Conservation (phyloP, 331 rosid species). For the Spiraea crenata region DNA sequence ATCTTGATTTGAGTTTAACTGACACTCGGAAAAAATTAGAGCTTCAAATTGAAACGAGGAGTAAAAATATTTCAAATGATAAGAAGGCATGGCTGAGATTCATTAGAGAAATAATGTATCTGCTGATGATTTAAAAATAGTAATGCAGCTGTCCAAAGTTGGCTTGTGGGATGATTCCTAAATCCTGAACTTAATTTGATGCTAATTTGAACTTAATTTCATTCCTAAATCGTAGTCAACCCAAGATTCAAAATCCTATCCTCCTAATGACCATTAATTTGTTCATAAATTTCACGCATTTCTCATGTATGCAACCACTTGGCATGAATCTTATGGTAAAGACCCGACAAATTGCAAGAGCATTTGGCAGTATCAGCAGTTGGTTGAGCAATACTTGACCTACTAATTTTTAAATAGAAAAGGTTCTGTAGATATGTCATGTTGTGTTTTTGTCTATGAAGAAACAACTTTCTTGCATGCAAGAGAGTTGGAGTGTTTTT, state of each 20-base stretch:
- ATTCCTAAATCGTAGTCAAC: background rate
- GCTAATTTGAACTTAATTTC: background rate
- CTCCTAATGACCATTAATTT: background rate
- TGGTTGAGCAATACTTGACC: too few species aligned
- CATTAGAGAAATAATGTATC: background rate
- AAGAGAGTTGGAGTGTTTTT: too few species aligned
- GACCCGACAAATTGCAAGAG: too few species aligned
- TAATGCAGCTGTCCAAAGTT: background rate
- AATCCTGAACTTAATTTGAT: too few species aligned
- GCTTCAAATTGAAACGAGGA: background rate
- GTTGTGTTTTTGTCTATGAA: too few species aligned
- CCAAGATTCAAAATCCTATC: background rate
- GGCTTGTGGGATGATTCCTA: background rate
- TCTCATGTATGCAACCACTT: background rate
- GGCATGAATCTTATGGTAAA: too few species aligned
- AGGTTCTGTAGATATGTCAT: too few species aligned
- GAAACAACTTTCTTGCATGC: too few species aligned
- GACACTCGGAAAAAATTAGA: too few species aligned
- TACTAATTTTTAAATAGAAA: too few species aligned
- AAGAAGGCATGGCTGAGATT: background rate
- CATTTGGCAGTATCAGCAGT: too few species aligned
- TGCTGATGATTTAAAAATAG: background rate
- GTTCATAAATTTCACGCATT: background rate
- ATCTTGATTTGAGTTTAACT: too few species aligned
- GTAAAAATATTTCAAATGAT: background rate